phyloP scores from a whole-genome alignment of 805 yeast genomes.

The Candida alai region DNA sequence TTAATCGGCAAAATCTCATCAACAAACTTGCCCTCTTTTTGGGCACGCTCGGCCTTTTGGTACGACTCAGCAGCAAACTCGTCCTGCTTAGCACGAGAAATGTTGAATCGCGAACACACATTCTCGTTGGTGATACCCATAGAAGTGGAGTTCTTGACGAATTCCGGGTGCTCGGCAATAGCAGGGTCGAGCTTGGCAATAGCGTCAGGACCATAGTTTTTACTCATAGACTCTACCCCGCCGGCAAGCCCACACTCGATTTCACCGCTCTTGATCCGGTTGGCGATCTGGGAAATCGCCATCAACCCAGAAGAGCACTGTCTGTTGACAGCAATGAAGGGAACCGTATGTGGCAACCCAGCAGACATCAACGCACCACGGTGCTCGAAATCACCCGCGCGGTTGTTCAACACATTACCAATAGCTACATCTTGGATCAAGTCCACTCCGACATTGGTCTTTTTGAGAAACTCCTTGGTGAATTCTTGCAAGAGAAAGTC shows the following conservation, averaged over 20 bases:
- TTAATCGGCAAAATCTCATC: conserved; percentile 86
- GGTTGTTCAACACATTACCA: conserved; percentile 88
- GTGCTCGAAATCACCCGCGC: conserved; percentile 94
- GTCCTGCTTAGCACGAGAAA: conserved; percentile 75
- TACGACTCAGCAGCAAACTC: conserved; percentile 85
- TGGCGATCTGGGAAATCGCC: conserved; percentile 86
- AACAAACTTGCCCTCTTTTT: conserved; percentile 64
- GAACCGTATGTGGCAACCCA: conserved; percentile 77
- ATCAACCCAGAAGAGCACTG: conserved; percentile 94
- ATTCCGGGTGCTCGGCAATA: conserved; percentile 32
- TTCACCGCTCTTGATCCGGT: conserved; percentile 82
- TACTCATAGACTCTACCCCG: conserved; percentile 95
- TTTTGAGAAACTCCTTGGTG: conserved; percentile 56
- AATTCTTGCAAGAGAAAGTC: conserved; percentile 73
- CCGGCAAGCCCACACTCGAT: conserved; percentile 87
- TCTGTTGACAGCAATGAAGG: conserved; percentile 82
- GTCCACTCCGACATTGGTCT: conserved; percentile 43
- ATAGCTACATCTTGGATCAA: conserved; percentile 79
- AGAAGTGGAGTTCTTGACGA: conserved; percentile 75
- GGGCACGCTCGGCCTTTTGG: conserved; percentile 78
- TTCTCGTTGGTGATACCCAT: conserved; percentile 97
- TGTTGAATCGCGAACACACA: conserved; percentile 62
- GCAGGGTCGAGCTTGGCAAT: conserved; percentile 46
- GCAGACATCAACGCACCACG: conserved; percentile 89
- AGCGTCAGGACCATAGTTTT: conserved; percentile 79